Evolutionary conservation across 352 stramenopile genomes (phyloP), one percentile per base, ranked within the genome.

Genomic region (Saprolegnia diclina): DNA sequence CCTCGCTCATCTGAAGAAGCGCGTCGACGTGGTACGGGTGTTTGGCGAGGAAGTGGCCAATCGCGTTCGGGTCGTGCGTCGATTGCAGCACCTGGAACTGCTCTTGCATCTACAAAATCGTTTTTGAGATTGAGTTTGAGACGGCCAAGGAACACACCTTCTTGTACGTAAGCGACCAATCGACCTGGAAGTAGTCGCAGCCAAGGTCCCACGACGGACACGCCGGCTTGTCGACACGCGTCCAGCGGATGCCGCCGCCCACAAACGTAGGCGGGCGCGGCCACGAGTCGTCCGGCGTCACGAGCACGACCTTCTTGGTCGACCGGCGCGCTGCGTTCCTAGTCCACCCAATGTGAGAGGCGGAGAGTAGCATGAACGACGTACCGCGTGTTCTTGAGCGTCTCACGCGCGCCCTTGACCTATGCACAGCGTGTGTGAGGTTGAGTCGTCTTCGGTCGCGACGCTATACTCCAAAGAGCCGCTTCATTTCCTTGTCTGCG

Each of bases 401-500:
- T 79, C 5, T 87, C 77, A n/a, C 77, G 74, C 0, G 65, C 76
- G 65, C 88, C 79, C 37, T 87, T 89, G 19, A 94, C 83, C 85
- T 93, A 61, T 22, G 72, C 7, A 26, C 22, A 24, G 6, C 19
- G 26, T 29, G 22, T n/a, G 6, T 54, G 42, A 44, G 40, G 6
- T 35, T 35, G 29, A 35, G 29, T 5, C 29, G 32, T n/a, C 35
- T 26, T 6, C 37, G 11, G 0, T 65, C 46, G 32, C 44, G 0
- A 59, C 26, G 7, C 62, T 77, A 19, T 67, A 94, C 86, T 22
- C 85, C 85, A 76, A 94, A 93, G 65, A 94, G 89, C 46, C 87
- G 83, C 74, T 92, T 93, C 87, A 94, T 93, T 74, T 94, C 87
- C 71, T 88, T 92, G 68, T 94, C 87, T 19, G 87, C 87, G 57